Conservation (phyloP, 148 eudicot genomes). For the Persicaria maculosa region DNA sequence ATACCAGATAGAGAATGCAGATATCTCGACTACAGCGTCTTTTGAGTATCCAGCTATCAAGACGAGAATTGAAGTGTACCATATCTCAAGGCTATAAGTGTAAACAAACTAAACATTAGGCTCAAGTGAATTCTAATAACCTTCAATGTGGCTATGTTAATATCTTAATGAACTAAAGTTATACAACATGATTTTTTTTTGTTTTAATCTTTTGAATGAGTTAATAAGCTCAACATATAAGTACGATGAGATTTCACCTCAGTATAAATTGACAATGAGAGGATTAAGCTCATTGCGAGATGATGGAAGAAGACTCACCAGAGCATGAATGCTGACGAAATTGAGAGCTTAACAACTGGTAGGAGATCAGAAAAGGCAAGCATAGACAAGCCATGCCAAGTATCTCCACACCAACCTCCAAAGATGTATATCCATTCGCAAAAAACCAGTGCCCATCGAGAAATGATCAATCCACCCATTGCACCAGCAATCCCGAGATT, state of each 20-base stretch:
- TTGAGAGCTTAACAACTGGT: neutral
- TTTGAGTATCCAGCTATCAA: no score
- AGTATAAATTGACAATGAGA: no score
- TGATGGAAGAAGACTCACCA: conserved; percentile 8
- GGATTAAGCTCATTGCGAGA: conserved; percentile 35
- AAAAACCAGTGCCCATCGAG: neutral
- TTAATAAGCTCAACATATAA: no score
- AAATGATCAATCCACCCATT: neutral
- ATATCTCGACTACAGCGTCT: no score
- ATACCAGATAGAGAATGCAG: neutral
- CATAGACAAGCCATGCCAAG: neutral
- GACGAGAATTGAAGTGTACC: no score
- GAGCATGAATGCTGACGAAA: neutral
- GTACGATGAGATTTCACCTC: no score
- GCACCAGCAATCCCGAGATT: neutral
- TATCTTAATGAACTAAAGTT: no score
- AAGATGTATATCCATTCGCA: neutral
- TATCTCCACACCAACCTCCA: neutral
- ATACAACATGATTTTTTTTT: no score
- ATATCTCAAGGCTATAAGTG: neutral
- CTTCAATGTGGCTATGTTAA: neutral
- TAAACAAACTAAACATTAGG: no score
- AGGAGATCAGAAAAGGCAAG: neutral
- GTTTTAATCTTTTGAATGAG: no score
- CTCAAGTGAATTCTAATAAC: neutral